Evolutionary conservation across 192 early-diverging fungal species (phyloP).

Genomic region (Funneliformis mosseae): DNA sequence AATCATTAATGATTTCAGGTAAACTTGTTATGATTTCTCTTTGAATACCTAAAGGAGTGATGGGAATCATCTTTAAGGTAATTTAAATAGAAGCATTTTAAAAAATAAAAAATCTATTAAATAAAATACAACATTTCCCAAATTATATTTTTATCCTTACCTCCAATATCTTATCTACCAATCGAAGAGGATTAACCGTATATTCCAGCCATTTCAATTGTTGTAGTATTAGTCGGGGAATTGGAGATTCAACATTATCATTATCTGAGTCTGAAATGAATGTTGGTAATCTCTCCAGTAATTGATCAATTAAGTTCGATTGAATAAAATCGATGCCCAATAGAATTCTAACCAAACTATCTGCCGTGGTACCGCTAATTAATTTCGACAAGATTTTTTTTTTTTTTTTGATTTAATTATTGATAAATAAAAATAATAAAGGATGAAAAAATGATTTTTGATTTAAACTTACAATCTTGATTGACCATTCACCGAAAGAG

Average conservation of each 20-base stretch:
- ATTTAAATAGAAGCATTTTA: not conserved
- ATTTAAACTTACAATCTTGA: not conserved
- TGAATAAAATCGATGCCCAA: conserved; percentile 65
- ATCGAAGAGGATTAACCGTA: conserved; percentile 58
- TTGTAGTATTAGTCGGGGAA: conserved; percentile 64
- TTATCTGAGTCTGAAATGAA: conserved; percentile 53
- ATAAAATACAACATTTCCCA: not conserved
- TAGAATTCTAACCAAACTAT: conserved; percentile 64
- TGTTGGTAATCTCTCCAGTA: conserved; percentile 67
- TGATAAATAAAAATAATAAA: not conserved
- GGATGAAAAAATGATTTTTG: not conserved
- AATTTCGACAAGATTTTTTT: not conserved
- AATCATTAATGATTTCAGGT: conserved; percentile 77
- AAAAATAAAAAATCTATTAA: not conserved
- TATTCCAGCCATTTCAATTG: conserved; percentile 80
- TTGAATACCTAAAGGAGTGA: conserved; percentile 66
- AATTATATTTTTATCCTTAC: conserved; percentile 30
- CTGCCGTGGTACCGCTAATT: conserved; percentile 33
- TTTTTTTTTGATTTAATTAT: not conserved
- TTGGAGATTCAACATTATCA: conserved; percentile 48
- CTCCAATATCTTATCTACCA: conserved; percentile 69
- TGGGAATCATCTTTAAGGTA: conserved; percentile 52
- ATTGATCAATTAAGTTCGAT: conserved; percentile 48
- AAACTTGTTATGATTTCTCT: conserved; percentile 71
- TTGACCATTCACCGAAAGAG: not conserved